Percentiles rank a stretch among this genome's conserved stretches.
phyloP scores from a whole-genome alignment of 148 eudicot species.

The Pharnaceum exiguum region DNA sequence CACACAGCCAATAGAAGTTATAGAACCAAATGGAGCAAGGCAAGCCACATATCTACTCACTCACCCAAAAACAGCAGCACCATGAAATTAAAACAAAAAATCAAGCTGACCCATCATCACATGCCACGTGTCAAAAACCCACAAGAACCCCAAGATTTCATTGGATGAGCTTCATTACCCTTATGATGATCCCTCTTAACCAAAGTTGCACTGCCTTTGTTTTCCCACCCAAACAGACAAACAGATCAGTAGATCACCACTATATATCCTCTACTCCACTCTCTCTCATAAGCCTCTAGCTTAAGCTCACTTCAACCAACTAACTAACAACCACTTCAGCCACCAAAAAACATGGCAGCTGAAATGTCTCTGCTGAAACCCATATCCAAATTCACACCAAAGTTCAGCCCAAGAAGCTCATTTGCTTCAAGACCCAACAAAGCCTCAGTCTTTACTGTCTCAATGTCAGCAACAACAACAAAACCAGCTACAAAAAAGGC shows the following conservation, averaged over 20 bases:
- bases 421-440: no score
- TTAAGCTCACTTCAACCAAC: neutral
- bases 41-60: constrained; percentile 14
- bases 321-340: neutral
- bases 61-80: neutral
- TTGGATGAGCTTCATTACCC: constrained; percentile 61
- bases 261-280: neutral
- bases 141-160: constrained; percentile 44
- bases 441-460: constrained; percentile 33
- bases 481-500: constrained; percentile 33
- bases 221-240: constrained; percentile 4
- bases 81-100: constrained; percentile 21
- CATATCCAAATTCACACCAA: constrained; percentile 50
- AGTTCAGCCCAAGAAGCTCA: constrained; percentile 17
- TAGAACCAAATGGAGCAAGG: constrained; percentile 6
- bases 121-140: constrained; percentile 49
- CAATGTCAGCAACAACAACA: constrained; percentile 39
- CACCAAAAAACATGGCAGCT: constrained; percentile 41
- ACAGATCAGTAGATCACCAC: neutral
- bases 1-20: no score
- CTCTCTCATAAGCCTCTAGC: neutral
- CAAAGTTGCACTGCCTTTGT: constrained; percentile 6
- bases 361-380: constrained; percentile 77
- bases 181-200: constrained; percentile 6
- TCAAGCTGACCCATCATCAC: constrained; percentile 36